These are phyloP conservation scores for Musa itinerans DNA, from an alignment of 176 grass and related monocot genomes.

Conservation along the genomic window DNA sequence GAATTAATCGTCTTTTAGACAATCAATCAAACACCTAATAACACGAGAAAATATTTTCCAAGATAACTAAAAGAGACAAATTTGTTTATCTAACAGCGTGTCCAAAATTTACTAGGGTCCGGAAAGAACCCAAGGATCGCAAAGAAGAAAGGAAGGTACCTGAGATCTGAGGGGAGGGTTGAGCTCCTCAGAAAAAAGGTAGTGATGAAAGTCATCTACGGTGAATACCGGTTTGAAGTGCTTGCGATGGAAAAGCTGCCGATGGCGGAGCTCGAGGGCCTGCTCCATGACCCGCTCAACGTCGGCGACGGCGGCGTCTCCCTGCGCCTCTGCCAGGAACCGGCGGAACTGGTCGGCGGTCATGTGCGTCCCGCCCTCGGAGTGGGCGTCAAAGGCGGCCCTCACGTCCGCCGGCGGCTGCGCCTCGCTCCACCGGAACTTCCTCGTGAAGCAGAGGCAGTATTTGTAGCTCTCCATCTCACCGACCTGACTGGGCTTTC, in stretches of 20 bases:
- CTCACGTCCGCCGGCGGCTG: constrained; percentile 59
- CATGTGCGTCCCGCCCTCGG: constrained; percentile 46
- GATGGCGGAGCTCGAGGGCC: constrained; percentile 44
- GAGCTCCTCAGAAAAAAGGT: constrained; percentile 67
- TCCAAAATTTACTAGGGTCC: background rate
- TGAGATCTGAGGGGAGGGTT: constrained; percentile 49
- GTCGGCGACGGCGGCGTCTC: constrained; percentile 11
- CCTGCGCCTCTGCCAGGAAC: constrained; percentile 41
- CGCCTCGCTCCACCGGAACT: constrained; percentile 44
- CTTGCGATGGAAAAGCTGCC: constrained; percentile 26
- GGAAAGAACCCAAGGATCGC: background rate
- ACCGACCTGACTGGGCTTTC: constrained; percentile 4
- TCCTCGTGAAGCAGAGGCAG: constrained; percentile 83
- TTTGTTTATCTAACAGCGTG: background rate
- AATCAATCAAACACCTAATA: background rate
- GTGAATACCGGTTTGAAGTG: constrained; percentile 30
- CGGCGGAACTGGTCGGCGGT: constrained; percentile 44
- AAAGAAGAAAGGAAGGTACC: constrained; percentile 15
- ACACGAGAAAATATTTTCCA: too few species aligned
- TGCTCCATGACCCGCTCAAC: constrained; percentile 23
- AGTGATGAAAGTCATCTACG: constrained; percentile 66
- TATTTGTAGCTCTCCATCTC: constrained; percentile 60
- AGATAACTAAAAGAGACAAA: background rate
- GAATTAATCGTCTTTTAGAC: background rate
- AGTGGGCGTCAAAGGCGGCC: constrained; percentile 37